A percentile compares a stretch with the other conserved stretches of the same genome.
These are phyloP conservation scores for Eucalyptus sp. DNA, from an alignment of 345 rosid genomes.

Conservation along the genomic window DNA sequence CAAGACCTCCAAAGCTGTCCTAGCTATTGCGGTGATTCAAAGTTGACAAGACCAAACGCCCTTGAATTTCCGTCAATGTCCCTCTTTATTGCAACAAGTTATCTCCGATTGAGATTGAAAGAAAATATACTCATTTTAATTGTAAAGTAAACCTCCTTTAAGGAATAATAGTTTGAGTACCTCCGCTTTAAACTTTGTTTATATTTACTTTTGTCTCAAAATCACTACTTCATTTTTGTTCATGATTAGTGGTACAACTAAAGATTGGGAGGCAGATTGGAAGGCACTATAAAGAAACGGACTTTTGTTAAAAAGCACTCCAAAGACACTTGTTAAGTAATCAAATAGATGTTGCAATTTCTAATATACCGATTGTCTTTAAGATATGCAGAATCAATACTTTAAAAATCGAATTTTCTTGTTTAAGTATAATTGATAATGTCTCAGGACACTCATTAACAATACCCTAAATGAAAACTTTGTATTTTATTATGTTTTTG, in stretches of 20 bases:
- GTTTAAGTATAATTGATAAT: neutral
- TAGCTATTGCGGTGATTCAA: slow-evolving; percentile 38
- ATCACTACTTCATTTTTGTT: neutral
- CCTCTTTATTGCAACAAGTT: slow-evolving; percentile 33
- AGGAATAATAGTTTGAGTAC: neutral
- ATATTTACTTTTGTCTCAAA: neutral
- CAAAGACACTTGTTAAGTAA: neutral
- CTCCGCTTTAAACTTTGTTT: neutral
- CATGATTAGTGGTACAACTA: neutral
- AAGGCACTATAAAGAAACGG: neutral
- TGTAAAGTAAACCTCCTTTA: neutral
- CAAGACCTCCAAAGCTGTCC: slow-evolving; percentile 31
- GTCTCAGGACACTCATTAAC: neutral
- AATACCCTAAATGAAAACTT: neutral
- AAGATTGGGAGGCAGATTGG: neutral
- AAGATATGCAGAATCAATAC: neutral
- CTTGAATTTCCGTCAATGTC: slow-evolving; percentile 36
- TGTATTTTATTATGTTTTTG: neutral
- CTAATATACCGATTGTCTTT: neutral
- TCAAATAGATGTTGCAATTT: neutral
- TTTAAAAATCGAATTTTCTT: neutral
- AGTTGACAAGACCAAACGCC: slow-evolving; percentile 62
- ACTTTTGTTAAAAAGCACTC: neutral
- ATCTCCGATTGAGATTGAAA: neutral
- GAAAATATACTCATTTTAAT: neutral